A percentile compares a stretch with the other conserved stretches of the same genome.
These are phyloP conservation scores for Fraxinus dipetala DNA, from an alignment of 305 asterid genomes.

Conservation along the genomic window DNA sequence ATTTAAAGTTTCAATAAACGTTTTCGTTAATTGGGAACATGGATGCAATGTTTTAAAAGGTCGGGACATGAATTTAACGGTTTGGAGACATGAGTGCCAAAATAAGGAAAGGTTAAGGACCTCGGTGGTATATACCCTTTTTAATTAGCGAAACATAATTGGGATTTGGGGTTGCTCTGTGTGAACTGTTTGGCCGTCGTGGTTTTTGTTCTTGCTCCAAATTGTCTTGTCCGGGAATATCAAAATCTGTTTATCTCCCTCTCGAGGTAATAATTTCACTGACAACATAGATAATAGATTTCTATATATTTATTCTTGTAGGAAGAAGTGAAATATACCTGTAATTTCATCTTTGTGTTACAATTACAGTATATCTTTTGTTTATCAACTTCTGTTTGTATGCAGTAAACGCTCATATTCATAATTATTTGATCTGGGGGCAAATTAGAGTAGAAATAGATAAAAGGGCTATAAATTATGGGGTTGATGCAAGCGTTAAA, in stretches of 20 bases:
- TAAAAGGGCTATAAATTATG: constrained; percentile 35
- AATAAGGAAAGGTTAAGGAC: not conserved
- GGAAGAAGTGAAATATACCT: not conserved
- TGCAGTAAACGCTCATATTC: constrained; percentile 26
- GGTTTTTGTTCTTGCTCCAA: not conserved
- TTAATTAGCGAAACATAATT: not conserved
- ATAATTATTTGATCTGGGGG: constrained; percentile 32
- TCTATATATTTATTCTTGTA: not conserved
- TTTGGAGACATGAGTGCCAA: not conserved
- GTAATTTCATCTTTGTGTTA: not conserved
- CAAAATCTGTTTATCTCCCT: not conserved
- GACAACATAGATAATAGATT: not conserved
- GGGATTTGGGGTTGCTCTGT: not conserved
- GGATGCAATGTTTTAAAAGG: not conserved
- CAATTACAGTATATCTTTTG: not conserved
- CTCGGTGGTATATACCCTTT: not conserved
- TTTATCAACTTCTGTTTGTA: not conserved
- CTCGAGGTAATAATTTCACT: not conserved
- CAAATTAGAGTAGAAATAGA: not conserved
- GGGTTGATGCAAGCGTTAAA: constrained; percentile 73
- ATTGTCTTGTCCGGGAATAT: not conserved
- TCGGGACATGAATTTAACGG: not conserved
- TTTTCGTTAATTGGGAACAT: not conserved
- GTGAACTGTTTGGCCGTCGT: not conserved
- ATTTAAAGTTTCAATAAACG: not conserved